Evolutionary conservation across 257 asterid genomes (phyloP).

Genomic region (Petrea volubilis): DNA sequence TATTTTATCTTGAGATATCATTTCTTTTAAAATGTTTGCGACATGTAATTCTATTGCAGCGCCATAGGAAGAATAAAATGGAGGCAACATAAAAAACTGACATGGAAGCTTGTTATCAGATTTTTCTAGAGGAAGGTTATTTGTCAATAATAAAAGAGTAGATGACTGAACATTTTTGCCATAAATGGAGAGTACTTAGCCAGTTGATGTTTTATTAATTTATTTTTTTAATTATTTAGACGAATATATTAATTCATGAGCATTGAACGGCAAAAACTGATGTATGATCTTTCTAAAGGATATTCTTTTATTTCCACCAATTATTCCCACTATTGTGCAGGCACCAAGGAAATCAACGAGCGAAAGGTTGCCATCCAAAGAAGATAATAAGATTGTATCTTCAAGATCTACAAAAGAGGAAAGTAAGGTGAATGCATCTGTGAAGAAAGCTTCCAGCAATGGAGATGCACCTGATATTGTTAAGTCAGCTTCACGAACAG

Average conservation of each 20-base stretch:
- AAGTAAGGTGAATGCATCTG: constrained; percentile 45
- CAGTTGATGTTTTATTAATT: neutral
- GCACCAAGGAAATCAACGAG: constrained; percentile 71
- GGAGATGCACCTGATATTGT: constrained; percentile 52
- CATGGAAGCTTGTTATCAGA: neutral
- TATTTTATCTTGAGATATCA: neutral
- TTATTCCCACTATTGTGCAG: constrained; percentile 40
- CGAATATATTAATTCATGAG: neutral
- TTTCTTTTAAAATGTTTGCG: constrained; percentile 1
- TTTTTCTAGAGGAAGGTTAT: neutral
- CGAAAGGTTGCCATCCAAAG: constrained; percentile 66
- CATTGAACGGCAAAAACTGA: neutral
- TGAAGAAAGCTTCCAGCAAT: constrained; percentile 43
- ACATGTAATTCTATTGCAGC: neutral
- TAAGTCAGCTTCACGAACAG: constrained; percentile 45
- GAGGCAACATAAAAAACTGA: constrained; percentile 1
- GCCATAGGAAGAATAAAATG: neutral
- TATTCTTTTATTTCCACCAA: constrained; percentile 15
- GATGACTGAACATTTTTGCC: neutral
- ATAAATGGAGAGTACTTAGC: neutral
- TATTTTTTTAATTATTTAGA: neutral
- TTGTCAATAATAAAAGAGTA: neutral
- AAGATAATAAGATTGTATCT: constrained; percentile 49
- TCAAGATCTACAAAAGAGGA: constrained; percentile 59
- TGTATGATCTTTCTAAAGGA: constrained; percentile 14